Evolutionary conservation across 306 rosid species (phyloP), one percentile per base, ranked within the genome.

Genomic region (Pyrus communis): DNA sequence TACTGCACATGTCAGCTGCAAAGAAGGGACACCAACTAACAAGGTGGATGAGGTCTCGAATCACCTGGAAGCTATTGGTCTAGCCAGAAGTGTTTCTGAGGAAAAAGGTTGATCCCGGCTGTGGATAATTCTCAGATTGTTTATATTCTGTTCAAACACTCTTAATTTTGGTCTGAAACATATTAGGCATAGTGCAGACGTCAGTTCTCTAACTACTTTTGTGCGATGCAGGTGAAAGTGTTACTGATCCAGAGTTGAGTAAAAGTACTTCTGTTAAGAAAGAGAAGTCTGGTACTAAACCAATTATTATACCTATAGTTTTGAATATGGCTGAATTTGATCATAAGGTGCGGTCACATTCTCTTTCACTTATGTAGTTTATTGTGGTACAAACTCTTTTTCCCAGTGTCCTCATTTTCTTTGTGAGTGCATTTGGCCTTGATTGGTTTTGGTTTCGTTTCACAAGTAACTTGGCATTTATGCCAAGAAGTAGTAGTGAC

Each of bases 301-400:
- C 97, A 68, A 84, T 95, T 82, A 85, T 90, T 68, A 88, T 92
- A 75, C 97, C 99, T 64, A 74, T 92, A 79, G 97, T 92, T 84
- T 82, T 92, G 83, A 92, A 92, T 81, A 92, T 95, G 99, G 90
- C 97, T 75, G 97, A 92, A 81, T 95, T 92, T 87, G 97, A 95
- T 85, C 99, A 95, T 76, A 89, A 90, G 99, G 99, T 95, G 52
- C 77, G 82, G 42, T 13, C 42, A 55, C 35, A 58, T 77, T 79
- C 17, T 28, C 62, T 13, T 76, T 52, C n/a, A 55, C 61, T 30
- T 51, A 5, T 61, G 28, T 64, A 54, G 52, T 69, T 7, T 15
- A 49, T 15, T 25, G 10, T 65, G 54, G 10, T 17, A n/a, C n/a
- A 27, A n/a, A 33, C 73, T 69, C 43, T 70, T 55, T 80, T 70